Percentiles rank a stretch among this genome's conserved stretches.
phyloP scores from a whole-genome alignment of 805 yeast genomes.

The Monosporozyma yasuniensis region DNA sequence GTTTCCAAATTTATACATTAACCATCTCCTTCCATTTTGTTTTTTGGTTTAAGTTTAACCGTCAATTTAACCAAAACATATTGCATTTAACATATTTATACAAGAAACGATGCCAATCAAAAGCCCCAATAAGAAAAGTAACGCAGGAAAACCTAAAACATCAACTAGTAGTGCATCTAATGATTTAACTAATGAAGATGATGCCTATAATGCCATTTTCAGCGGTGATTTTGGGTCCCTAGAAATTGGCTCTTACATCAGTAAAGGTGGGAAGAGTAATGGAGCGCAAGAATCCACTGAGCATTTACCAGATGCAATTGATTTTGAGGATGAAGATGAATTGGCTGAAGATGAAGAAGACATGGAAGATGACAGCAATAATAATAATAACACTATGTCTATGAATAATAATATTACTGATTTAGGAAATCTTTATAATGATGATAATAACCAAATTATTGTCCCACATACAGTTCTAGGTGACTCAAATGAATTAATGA shows the following conservation, averaged over 20 bases:
- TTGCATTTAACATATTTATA: not conserved
- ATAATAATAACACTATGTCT: conserved; percentile 2
- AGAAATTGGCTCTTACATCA: conserved; percentile 27
- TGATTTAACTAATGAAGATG: conserved; percentile 32
- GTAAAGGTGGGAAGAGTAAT: conserved; percentile 8
- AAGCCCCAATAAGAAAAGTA: not conserved
- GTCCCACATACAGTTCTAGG: not conserved
- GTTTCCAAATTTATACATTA: not conserved
- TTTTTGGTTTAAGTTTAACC: not conserved
- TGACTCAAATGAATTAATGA: not conserved
- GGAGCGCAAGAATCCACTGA: conserved; percentile 40
- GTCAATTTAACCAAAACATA: not conserved
- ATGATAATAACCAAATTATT: not conserved
- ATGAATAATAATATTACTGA: conserved; percentile 1
- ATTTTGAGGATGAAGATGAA: conserved; percentile 91
- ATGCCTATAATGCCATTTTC: conserved; percentile 32
- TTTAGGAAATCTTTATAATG: not conserved
- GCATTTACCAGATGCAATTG: conserved; percentile 89
- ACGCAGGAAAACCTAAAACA: not conserved
- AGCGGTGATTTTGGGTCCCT: conserved; percentile 31
- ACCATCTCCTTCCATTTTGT: not conserved
- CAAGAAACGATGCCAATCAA: not conserved
- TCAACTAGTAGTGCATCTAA: conserved; percentile 4
- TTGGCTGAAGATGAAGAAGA: conserved; percentile 65
- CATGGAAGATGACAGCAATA: not conserved